Evolutionary conservation across 2,329 filamentous ascomycete species (phyloP).

Genomic region (Xylariaceae sp.): DNA sequence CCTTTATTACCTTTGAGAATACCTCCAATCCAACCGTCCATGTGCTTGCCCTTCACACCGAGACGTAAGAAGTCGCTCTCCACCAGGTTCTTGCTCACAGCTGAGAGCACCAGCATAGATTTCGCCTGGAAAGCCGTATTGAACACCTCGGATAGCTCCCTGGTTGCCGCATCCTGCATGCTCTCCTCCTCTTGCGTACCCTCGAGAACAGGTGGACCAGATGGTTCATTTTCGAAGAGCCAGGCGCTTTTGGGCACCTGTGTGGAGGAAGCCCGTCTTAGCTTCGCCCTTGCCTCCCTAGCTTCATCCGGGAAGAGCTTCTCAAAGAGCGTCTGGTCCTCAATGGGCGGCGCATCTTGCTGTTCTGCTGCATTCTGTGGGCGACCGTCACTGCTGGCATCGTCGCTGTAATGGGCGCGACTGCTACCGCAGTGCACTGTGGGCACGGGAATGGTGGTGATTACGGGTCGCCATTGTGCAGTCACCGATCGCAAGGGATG

Average conservation of each 20-base stretch:
- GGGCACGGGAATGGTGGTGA: conserved; percentile 10
- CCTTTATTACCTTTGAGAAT: conserved; percentile 48
- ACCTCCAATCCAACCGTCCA: conserved; percentile 62
- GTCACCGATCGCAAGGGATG: conserved; percentile 31
- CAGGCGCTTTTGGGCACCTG: conserved; percentile 17
- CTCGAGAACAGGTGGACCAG: conserved; percentile 5
- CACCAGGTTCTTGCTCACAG: conserved; percentile 53
- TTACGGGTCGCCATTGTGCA: conserved; percentile 28
- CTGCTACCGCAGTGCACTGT: conserved; percentile 20
- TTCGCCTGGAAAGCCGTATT: conserved; percentile 18
- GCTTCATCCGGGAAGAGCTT: conserved; percentile 52
- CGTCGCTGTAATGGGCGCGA: conserved; percentile 1
- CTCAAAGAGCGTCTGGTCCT: conserved; percentile 35
- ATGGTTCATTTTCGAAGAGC: conserved; percentile 15
- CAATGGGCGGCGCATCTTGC: not conserved
- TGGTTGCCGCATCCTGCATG: not conserved
- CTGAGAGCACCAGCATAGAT: conserved; percentile 51
- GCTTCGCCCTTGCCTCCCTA: conserved; percentile 19
- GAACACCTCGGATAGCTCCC: not conserved
- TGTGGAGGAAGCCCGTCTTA: not conserved
- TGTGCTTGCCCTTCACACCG: conserved; percentile 54
- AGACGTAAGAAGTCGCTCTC: conserved; percentile 68
- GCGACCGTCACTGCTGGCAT: not conserved
- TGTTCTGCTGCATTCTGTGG: not conserved
- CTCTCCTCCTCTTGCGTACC: conserved; percentile 2